Base-by-base conservation (phyloP, 495 filamentous ascomycete genomes). In the Podospora comata region DNA sequence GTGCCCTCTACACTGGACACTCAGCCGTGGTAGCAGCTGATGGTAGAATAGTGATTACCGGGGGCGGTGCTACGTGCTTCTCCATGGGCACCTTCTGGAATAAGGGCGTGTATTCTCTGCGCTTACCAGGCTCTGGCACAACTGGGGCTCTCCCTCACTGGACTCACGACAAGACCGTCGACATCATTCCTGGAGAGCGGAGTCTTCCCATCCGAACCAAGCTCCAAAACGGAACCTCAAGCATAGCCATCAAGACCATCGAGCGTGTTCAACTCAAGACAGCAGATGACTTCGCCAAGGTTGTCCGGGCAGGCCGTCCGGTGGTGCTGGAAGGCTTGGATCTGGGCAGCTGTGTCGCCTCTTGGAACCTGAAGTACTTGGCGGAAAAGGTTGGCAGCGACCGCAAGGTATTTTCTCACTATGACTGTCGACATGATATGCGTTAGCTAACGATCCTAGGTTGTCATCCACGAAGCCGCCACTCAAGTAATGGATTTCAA, bases 61-160 rank as follows among this genome's bases (percentile, higher is more conserved):
- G 92, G 9, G 93, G 94, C 18, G 93, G 94, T 20, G 92, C 91
- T 28, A 91, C 93, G 0, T 96, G 93, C 76, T 97, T 96, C 78
- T 92, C 91, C 0, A 94, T 96, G 83, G 77, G 77, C 1, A 77
- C 77, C 0, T 79, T 75, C 65, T 79, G 77, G 77, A 78, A 75
- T 20, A 75, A 68, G 26, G 72, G 72, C 0, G 71, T 75, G 0
- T 79, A 74, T 20, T 72, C 68, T 2, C 48, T 78, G 1, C 58
- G 60, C 0, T 18, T 71, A 0, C 32, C 55, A 16, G 39, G 13
- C 0, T 0, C 0, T 7, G 63, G 27, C 18, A 16, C 60, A 13
- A 6, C 18, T 6, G 7, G 48, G 0, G 15, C 2, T 5, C 6
- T 39, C 16, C 3, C 48, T 32, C 59, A 26, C 0, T 78, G 76